Percentiles rank a stretch among this genome's conserved stretches.
phyloP scores from a whole-genome alignment of 164 flowering plant genomes.

The Protea cynaroides region DNA sequence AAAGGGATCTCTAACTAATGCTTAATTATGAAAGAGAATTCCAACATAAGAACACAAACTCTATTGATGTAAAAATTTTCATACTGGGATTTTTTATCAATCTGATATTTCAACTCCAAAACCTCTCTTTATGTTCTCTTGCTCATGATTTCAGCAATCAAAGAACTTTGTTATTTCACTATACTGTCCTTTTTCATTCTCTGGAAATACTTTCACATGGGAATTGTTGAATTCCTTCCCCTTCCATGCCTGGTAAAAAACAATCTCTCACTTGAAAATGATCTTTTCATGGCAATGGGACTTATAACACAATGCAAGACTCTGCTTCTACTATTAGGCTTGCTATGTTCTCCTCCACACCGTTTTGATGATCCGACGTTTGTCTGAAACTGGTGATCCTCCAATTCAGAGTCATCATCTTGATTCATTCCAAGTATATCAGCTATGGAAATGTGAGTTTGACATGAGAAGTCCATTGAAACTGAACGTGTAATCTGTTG shows the following conservation, averaged over 20 bases:
- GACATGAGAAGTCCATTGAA: constrained; percentile 49
- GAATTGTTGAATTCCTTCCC: constrained; percentile 20
- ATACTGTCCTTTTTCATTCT: neutral
- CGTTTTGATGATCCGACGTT: constrained; percentile 30
- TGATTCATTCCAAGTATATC: constrained; percentile 31
- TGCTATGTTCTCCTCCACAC: constrained; percentile 20
- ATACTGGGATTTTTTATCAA: neutral
- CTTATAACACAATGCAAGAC: constrained; percentile 33
- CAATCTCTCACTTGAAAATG: constrained; percentile 65
- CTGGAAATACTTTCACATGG: constrained; percentile 5
- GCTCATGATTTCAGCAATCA: neutral
- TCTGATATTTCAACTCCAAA: neutral
- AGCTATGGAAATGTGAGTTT: constrained; percentile 31
- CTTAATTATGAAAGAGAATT: neutral
- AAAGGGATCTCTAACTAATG: neutral
- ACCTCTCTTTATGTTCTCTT: neutral
- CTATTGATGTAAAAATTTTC: neutral
- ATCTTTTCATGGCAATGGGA: constrained; percentile 51
- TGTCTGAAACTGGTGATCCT: neutral
- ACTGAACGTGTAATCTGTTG: constrained; percentile 44
- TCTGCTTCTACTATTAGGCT: constrained; percentile 21
- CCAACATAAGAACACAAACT: neutral
- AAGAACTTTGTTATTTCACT: neutral
- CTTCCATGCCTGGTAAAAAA: constrained; percentile 33
- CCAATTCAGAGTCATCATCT: constrained; percentile 19